A percentile compares a stretch with the other conserved stretches of the same genome.
These are phyloP conservation scores for Cytospora mali DNA, from an alignment of 2,329 filamentous ascomycete species.

Conservation along the genomic window DNA sequence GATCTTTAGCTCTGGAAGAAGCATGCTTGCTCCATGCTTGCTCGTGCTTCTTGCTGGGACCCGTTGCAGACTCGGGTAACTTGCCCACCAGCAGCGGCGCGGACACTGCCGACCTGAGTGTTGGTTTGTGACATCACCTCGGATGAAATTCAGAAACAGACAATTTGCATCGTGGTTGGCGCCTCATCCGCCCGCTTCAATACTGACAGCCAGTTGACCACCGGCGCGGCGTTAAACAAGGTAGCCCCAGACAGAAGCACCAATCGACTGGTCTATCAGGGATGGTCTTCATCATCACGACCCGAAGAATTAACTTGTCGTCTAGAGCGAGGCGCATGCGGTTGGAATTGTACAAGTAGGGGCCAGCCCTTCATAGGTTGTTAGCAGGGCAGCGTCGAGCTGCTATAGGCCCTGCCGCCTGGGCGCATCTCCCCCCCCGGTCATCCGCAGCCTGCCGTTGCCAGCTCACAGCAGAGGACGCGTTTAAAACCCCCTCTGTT, in stretches of 20 bases:
- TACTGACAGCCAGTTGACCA: neutral
- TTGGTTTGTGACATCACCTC: neutral
- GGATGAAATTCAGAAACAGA: neutral
- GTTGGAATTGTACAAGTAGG: constrained; percentile 1
- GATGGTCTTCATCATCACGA: constrained; percentile 5
- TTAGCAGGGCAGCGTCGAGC: neutral
- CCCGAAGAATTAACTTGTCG: neutral
- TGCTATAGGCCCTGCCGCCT: constrained; percentile 9
- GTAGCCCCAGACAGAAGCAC: neutral
- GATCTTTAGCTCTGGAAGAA: neutral
- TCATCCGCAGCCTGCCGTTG: constrained; percentile 3
- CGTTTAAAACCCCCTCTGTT: no score
- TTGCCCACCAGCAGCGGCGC: neutral
- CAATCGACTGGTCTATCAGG: constrained; percentile 4
- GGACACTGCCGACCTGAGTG: neutral
- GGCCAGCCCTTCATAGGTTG: neutral
- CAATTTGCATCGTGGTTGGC: neutral
- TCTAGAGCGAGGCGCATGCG: constrained; percentile 8
- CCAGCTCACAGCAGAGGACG: constrained; percentile 14
- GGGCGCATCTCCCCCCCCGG: neutral
- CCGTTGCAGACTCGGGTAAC: neutral
- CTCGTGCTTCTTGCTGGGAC: no score
- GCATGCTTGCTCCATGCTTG: no score
- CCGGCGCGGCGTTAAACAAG: neutral
- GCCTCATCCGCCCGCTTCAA: neutral